These are phyloP conservation scores for Diaporthe ilicicola DNA, from an alignment of 2,329 filamentous ascomycete species.

Conservation along the genomic window DNA sequence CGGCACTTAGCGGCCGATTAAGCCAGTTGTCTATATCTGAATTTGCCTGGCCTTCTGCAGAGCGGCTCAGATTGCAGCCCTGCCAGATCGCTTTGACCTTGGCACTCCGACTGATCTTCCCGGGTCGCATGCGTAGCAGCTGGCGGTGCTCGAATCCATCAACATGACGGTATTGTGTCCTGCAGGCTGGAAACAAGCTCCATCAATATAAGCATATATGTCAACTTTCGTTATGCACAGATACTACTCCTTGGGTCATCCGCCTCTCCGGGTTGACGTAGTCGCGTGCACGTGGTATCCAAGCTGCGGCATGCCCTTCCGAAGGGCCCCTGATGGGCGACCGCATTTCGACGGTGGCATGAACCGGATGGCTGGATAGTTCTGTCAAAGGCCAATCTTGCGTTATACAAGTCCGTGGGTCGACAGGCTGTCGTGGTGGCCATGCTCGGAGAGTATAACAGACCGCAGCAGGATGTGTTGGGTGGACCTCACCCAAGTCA, in stretches of 20 bases:
- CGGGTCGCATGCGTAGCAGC: neutral
- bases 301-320: neutral
- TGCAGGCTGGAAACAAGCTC: neutral
- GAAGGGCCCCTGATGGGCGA: neutral
- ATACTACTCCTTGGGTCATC: neutral
- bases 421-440: neutral
- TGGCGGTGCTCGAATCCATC: neutral
- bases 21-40: neutral
- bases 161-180: neutral
- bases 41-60: no score
- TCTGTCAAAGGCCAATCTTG: neutral
- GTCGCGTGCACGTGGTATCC: neutral
- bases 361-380: neutral
- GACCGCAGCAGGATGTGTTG: neutral
- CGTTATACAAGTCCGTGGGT: neutral
- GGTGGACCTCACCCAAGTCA: neutral
- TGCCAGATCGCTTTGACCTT: no score
- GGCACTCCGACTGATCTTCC: no score
- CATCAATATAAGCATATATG: no score
- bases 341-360: constrained; percentile 3
- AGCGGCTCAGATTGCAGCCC: neutral
- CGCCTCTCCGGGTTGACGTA: neutral
- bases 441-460: neutral
- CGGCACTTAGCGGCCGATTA: neutral
- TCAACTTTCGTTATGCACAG: neutral